Percentiles rank a stretch among this genome's conserved stretches.
Conservation (phyloP, 768 basidiomycete genomes). For the Porphyrellus cyaneotinctus region DNA sequence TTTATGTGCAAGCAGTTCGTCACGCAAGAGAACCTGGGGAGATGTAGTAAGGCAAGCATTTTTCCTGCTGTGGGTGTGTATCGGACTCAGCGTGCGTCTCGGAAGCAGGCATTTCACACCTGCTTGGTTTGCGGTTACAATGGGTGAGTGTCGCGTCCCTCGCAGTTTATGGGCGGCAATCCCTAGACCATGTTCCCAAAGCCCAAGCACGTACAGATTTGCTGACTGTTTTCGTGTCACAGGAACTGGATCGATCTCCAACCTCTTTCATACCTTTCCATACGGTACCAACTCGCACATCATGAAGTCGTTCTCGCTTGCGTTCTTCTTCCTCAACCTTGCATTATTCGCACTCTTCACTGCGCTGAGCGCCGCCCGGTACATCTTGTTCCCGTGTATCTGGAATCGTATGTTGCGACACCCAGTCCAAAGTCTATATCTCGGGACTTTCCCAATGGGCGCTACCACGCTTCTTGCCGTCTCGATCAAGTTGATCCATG, state of each 20-base stretch:
- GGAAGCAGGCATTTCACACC: constrained; percentile 46
- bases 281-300: constrained; percentile 42
- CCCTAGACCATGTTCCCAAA: background rate
- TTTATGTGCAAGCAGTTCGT: background rate
- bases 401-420: constrained; percentile 47
- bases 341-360: constrained; percentile 50
- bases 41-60: constrained; percentile 34
- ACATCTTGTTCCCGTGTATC: constrained; percentile 49
- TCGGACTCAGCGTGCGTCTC: background rate
- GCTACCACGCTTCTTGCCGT: constrained; percentile 54
- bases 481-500: constrained; percentile 43
- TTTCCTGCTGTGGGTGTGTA: background rate
- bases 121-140: constrained; percentile 52
- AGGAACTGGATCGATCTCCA: constrained; percentile 52
- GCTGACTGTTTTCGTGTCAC: background rate
- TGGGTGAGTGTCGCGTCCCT: constrained; percentile 41
- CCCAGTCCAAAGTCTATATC: constrained; percentile 48
- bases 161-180: background rate
- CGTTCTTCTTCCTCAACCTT: constrained; percentile 59
- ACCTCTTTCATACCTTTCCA: constrained; percentile 54
- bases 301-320: constrained; percentile 41
- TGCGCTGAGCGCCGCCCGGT: constrained; percentile 44
- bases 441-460: constrained; percentile 55
- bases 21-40: constrained; percentile 28
- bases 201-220: background rate